Base-by-base conservation (phyloP, 140 eudicot genomes). In the Stevia rebaudiana region DNA sequence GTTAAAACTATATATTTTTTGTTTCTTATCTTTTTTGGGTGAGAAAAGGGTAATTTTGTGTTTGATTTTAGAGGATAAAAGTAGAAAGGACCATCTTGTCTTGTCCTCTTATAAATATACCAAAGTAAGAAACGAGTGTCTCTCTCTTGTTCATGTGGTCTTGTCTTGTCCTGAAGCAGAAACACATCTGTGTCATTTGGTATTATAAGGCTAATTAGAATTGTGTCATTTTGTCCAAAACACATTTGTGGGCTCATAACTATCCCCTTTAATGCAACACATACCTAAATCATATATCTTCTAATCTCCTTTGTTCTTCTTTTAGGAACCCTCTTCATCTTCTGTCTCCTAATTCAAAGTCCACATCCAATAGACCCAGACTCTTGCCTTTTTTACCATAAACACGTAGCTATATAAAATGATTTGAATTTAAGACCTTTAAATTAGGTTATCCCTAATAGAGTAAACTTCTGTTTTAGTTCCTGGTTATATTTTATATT, bases 81-180 rank as follows among this genome's bases (percentile, higher is more conserved):
- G 43, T 51, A 19, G 67, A 61, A 61, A 69, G 71, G 67, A 51
- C 78, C 75, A 75, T 71, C 41, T 74, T 82, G 33, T 28, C 33
- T 28, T 28, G 79, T 75, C 83, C 70, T 52, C 66, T 23, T 54
- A 40, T 11, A 12, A 61, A 67, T 30, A 51, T 39, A 39, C 19
- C 42, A 36, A 42, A 52, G 49, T 33, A 67, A 64, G 54, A 59
- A 72, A 68, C 22, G 33, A 48, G 63, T 43, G 46, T 50, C 56
- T 21, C 35, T 65, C 62, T 58, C 72, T 60, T 52, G 54, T 51
- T 75, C 83, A 78, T 79, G 87, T 84, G 85, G 81, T 44, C 47
- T 61, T 78, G 87, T 81, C 82, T 84, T 78, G 87, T 84, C 87
- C 72, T 78, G 76, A 54, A 75, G 80, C 25, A 81, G 78, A 84